Conservation (phyloP, 1,284 basidiomycete species). For the Sanghuangporus sanghuang region DNA sequence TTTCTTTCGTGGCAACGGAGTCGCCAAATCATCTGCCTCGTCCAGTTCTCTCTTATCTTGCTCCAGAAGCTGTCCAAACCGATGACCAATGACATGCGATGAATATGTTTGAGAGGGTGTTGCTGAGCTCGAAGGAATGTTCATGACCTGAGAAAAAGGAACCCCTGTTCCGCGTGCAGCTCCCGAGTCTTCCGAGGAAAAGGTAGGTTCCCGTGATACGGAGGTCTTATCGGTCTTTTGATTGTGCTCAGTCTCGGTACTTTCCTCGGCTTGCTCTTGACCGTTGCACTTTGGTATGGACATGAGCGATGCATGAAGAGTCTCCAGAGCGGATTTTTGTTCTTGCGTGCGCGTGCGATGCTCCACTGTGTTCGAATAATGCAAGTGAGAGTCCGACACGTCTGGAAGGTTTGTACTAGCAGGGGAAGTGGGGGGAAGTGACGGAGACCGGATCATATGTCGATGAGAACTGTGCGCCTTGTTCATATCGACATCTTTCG, state of each 20-base stretch:
- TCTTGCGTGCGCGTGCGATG: neutral
- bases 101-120: constrained; percentile 62
- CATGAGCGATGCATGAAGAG: neutral
- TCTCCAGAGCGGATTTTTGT: neutral
- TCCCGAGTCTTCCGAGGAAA: constrained; percentile 46
- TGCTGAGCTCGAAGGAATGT: constrained; percentile 30
- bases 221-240: neutral
- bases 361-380: neutral
- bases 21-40: constrained; percentile 36
- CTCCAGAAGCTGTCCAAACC: constrained; percentile 14
- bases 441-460: neutral
- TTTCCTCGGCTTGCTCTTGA: neutral
- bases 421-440: neutral
- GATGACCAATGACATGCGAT: constrained; percentile 44
- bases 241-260: neutral
- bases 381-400: neutral
- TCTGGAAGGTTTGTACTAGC: neutral
- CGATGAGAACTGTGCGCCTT: neutral
- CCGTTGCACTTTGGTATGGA: neutral
- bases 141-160: constrained; percentile 32
- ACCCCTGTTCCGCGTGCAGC: constrained; percentile 18
- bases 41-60: constrained; percentile 23
- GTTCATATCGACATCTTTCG: neutral
- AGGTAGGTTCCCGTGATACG: constrained; percentile 48
- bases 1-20: constrained; percentile 61